Conservation (phyloP, 106 monocot species). For the Allium fistulosum region DNA sequence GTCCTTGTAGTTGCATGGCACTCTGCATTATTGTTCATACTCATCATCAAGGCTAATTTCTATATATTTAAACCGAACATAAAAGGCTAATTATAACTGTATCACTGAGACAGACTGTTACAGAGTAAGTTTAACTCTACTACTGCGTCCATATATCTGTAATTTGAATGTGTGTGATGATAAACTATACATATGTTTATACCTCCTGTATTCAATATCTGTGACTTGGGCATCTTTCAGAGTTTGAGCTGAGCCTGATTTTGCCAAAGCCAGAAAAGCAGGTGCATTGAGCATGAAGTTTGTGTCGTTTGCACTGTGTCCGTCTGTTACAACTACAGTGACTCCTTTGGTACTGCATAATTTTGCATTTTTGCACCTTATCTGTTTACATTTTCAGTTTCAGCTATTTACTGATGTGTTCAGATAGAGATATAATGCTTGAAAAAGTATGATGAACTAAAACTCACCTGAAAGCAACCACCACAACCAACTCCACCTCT, state of each 20-base stretch:
- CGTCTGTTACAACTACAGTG: slow-evolving; percentile 61
- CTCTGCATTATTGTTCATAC: slow-evolving; percentile 14
- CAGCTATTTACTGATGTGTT: background rate
- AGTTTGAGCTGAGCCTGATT: slow-evolving; percentile 15
- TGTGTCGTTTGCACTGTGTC: slow-evolving; percentile 36
- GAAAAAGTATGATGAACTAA: background rate
- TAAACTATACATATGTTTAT: background rate
- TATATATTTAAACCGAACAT: background rate
- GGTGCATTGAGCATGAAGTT: slow-evolving; percentile 47
- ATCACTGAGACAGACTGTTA: background rate
- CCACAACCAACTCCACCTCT: slow-evolving; percentile 71
- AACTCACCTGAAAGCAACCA: slow-evolving; percentile 56
- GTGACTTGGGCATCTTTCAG: slow-evolving; percentile 25
- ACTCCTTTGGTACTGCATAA: slow-evolving; percentile 50
- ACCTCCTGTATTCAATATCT: slow-evolving; percentile 78
- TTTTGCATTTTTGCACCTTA: slow-evolving; percentile 51
- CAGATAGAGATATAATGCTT: too few species aligned
- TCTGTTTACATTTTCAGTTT: slow-evolving; percentile 15
- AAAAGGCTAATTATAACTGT: background rate
- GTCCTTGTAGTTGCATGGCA: slow-evolving; percentile 57
- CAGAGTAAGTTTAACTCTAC: background rate
- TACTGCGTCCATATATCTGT: background rate
- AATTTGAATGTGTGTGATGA: background rate
- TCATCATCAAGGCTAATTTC: background rate
- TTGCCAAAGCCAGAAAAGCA: slow-evolving; percentile 63